phyloP scores from a whole-genome alignment of 2,329 filamentous ascomycete genomes.

The Pseudogymnoascus sp. region DNA sequence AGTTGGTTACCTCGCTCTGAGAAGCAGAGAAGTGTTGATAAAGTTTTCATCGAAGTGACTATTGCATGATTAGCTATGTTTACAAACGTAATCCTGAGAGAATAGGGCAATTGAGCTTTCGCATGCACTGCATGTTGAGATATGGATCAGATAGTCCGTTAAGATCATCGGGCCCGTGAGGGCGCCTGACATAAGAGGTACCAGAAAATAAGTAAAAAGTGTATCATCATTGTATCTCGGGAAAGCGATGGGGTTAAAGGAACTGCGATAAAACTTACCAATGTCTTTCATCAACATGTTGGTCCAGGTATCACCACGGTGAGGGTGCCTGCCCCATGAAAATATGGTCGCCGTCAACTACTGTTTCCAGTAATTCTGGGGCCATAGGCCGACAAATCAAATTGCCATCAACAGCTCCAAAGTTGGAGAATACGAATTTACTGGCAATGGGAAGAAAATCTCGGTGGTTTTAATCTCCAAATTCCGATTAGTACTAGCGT shows the following conservation, averaged over 20 bases:
- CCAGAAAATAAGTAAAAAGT: conserved; percentile 68
- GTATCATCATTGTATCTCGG: conserved; percentile 59
- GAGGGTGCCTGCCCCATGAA: neutral
- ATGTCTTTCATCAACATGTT: neutral
- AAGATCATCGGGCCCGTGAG: conserved; percentile 64
- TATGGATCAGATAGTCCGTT: conserved; percentile 68
- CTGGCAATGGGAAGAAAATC: conserved; percentile 3
- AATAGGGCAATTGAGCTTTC: conserved; percentile 3
- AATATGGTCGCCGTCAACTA: neutral
- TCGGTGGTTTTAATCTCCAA: neutral
- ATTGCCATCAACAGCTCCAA: neutral
- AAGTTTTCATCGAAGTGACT: neutral
- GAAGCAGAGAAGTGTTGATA: neutral
- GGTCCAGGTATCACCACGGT: neutral
- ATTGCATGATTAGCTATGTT: conserved; percentile 1
- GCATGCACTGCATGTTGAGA: conserved; percentile 9
- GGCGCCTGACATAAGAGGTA: conserved; percentile 91
- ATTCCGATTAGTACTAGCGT: conserved; percentile 1
- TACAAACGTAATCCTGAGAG: neutral
- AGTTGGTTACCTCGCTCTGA: neutral
- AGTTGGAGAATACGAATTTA: neutral
- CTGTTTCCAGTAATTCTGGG: neutral
- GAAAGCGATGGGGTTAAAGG: neutral
- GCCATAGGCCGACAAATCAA: neutral
- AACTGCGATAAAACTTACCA: neutral